Percentiles rank a stretch among this genome's conserved stretches.
These are phyloP conservation scores for Pterocarpus macrocarpus DNA, from an alignment of 306 rosid species.

Conservation along the genomic window DNA sequence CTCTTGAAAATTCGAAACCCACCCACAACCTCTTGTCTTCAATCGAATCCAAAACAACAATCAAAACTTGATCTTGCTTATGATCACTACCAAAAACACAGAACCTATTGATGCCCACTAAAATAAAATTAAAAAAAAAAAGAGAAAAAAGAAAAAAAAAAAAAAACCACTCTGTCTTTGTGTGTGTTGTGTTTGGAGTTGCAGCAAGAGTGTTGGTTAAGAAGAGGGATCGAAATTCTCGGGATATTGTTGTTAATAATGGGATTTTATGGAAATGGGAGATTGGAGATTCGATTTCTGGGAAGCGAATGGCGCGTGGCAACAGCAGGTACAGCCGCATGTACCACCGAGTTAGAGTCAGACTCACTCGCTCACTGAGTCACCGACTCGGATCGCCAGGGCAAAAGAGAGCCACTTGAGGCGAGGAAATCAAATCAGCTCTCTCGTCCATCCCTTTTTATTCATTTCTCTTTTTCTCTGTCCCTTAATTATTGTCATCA, in stretches of 20 bases:
- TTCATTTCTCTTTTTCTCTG: not conserved
- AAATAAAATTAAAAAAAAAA: not conserved
- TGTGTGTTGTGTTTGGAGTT: constrained; percentile 18
- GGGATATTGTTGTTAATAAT: not conserved
- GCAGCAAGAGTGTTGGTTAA: not conserved
- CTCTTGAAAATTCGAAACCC: not conserved
- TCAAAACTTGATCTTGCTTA: constrained; percentile 21
- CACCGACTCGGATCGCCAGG: constrained; percentile 42
- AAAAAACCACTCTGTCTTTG: not conserved
- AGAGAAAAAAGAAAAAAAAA: not conserved
- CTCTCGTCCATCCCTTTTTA: constrained; percentile 17
- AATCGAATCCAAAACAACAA: constrained; percentile 30
- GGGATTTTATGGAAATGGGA: not conserved
- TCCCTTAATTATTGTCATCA: not conserved
- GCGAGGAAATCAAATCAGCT: not conserved
- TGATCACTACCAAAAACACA: constrained; percentile 9
- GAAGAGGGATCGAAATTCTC: constrained; percentile 10
- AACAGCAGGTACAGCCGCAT: constrained; percentile 39
- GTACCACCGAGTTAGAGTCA: constrained; percentile 45
- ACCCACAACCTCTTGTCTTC: not conserved
- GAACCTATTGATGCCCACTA: not conserved
- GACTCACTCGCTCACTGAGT: constrained; percentile 24
- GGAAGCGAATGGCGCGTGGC: constrained; percentile 47
- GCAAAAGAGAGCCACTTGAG: not conserved
- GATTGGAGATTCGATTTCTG: constrained; percentile 33